A percentile compares a stretch with the other conserved stretches of the same genome.
Evolutionary conservation across 164 flowering plant genomes (phyloP).

Genomic region (Umbellularia californica): DNA sequence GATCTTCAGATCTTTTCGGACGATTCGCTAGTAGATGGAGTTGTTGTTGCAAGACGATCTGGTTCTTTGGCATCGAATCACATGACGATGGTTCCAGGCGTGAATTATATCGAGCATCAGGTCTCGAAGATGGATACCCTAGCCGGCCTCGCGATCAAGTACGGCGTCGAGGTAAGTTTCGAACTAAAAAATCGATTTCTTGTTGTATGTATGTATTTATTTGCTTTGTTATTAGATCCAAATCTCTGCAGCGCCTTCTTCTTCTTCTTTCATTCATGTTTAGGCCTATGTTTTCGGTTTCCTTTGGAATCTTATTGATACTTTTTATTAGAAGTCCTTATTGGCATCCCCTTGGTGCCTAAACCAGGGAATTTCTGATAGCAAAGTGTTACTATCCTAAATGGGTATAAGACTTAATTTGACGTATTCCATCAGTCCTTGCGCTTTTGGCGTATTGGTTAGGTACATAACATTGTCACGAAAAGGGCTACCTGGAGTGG

Average conservation of each 20-base stretch:
- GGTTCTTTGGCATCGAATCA: conserved; percentile 6
- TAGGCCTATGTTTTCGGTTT: not conserved
- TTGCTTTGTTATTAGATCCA: not conserved
- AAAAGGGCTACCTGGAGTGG: too few species aligned
- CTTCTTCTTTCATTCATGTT: not conserved
- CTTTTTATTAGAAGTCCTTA: not conserved
- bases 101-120: conserved; percentile 50
- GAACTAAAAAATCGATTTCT: too few species aligned
- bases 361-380: too few species aligned
- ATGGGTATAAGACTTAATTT: too few species aligned
- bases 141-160: conserved; percentile 91
- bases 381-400: too few species aligned
- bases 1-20: conserved; percentile 5
- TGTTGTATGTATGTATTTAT: not conserved
- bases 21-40: conserved; percentile 2
- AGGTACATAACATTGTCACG: too few species aligned
- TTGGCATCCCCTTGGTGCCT: too few species aligned
- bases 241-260: too few species aligned
- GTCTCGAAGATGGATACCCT: conserved; percentile 89
- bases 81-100: not conserved
- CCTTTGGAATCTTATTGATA: not conserved
- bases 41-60: not conserved
- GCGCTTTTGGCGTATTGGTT: too few species aligned
- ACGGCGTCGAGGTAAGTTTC: conserved; percentile 79
- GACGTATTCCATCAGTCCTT: too few species aligned